Percentiles rank a stretch among this genome's conserved stretches.
Conservation (phyloP, 116 monocot genomes). For the Trichopus zeylanicus region DNA sequence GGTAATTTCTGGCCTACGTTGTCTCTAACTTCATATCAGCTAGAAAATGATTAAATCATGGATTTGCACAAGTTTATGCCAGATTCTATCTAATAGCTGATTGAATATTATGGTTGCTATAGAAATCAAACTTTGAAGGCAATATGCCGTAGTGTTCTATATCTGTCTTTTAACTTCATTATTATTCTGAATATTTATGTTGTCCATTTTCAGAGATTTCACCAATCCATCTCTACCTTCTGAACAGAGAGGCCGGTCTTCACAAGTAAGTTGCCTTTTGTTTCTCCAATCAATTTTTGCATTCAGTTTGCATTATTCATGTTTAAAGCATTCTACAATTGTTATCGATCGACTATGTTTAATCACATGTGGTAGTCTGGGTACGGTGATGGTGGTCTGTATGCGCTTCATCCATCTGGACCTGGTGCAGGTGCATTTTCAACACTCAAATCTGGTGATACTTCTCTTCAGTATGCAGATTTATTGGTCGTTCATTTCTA, state of each 20-base stretch:
- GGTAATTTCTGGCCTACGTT: too few species aligned
- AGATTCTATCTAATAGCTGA: too few species aligned
- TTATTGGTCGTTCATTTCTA: neutral
- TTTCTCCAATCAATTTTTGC: neutral
- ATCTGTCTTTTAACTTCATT: neutral
- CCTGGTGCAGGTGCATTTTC: slow-evolving; percentile 38
- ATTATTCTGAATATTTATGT: neutral
- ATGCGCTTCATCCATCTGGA: slow-evolving; percentile 52
- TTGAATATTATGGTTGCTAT: too few species aligned
- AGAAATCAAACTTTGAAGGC: too few species aligned
- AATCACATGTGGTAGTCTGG: neutral
- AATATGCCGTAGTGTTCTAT: neutral
- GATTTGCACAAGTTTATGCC: too few species aligned
- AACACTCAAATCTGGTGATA: neutral
- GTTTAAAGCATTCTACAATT: neutral
- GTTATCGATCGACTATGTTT: too few species aligned
- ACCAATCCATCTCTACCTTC: slow-evolving; percentile 83
- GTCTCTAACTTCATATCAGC: too few species aligned
- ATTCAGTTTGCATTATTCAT: too few species aligned
- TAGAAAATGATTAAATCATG: too few species aligned
- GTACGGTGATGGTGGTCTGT: slow-evolving; percentile 50
- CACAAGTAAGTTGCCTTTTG: slow-evolving; percentile 42
- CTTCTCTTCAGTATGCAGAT: neutral
- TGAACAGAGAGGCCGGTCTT: slow-evolving; percentile 75
- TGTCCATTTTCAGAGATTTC: slow-evolving; percentile 58